Evolutionary conservation across 768 basidiomycete genomes (phyloP), one percentile per base, ranked within the genome.

Genomic region (Pleurotus giganteus): DNA sequence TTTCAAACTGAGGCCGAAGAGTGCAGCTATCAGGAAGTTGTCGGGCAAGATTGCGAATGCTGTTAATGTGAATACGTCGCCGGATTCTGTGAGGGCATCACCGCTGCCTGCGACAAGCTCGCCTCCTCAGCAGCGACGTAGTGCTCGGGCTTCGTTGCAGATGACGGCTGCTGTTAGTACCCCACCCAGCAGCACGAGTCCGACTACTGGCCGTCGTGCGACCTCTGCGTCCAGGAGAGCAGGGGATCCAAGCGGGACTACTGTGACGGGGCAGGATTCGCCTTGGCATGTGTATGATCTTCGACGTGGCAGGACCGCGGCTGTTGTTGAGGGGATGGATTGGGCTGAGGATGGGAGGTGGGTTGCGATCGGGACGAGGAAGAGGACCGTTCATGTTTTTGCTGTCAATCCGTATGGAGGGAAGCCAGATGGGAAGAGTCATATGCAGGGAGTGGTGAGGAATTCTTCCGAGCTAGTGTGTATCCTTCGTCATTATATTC

Each of bases 371-470:
- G 81, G 77, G n/a, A 90, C 86, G 34, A 63, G 73, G 63, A 84
- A 84, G 60, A 67, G 83, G 54, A 88, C 83, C 0, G 69, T 85
- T 19, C 89, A 93, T 69, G 70, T 92, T 0, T 93, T 91, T 63
- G 81, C 86, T 6, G 73, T 85, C 6, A 88, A 91, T 65, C 89
- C 89, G 3, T 85, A 85, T 55, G 91, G 89, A 1, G 88, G 91
- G 3, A 74, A 73, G 29, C 73, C 86, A 1, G 85, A 91, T 69
- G 69, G 80, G 28, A 66, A 66, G 29, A 85, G 87, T 46, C 85
- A 89, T 69, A 60, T 85, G 53, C 75, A 79, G 32, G 82, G 80
- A 4, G 71, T 72, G 62, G 84, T 90, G 0, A 66, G 71, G 63
- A 88, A 91, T 59, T 67, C 69, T 2, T 66, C 70, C 3, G 75